A percentile compares a stretch with the other conserved stretches of the same genome.
These are phyloP conservation scores for Neurospora sp. DNA, from an alignment of 2,329 filamentous ascomycete species.

Conservation along the genomic window DNA sequence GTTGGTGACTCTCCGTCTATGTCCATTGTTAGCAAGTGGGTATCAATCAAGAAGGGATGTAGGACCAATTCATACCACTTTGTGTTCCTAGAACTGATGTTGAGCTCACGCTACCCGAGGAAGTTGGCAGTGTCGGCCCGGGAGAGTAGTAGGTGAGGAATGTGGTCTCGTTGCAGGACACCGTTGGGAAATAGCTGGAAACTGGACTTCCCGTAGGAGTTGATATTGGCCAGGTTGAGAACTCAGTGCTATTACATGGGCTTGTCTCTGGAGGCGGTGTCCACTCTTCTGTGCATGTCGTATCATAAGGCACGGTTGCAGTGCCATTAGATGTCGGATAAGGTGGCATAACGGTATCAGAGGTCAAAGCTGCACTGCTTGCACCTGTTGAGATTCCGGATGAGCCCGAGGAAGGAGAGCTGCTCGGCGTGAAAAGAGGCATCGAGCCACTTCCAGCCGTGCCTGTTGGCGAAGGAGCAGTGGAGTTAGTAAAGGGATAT, in stretches of 20 bases:
- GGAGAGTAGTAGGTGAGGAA: constrained; percentile 10
- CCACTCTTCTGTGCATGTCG: constrained; percentile 13
- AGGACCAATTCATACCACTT: not conserved
- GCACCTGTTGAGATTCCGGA: not conserved
- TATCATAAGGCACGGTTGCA: constrained; percentile 8
- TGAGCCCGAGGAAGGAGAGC: not conserved
- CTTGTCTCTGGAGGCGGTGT: constrained; percentile 2
- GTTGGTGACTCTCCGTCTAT: not conserved
- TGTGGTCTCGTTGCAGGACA: constrained; percentile 15
- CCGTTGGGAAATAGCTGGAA: constrained; percentile 1
- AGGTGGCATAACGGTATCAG: constrained; percentile 2
- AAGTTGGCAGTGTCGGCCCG: not conserved
- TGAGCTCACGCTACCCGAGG: not conserved
- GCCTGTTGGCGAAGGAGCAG: not conserved
- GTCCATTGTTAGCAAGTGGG: not conserved
- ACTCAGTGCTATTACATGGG: constrained; percentile 3
- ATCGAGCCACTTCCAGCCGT: constrained; percentile 1
- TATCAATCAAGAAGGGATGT: not conserved
- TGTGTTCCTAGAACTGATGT: not conserved
- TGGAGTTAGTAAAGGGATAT: constrained; percentile 10
- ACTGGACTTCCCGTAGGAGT: not conserved
- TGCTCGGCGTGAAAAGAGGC: not conserved
- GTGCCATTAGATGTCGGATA: constrained; percentile 8
- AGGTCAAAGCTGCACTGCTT: not conserved
- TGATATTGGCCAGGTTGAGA: not conserved